phyloP scores from a whole-genome alignment of 31 red algal genomes.

The Odonthalia washingtoniensis region DNA sequence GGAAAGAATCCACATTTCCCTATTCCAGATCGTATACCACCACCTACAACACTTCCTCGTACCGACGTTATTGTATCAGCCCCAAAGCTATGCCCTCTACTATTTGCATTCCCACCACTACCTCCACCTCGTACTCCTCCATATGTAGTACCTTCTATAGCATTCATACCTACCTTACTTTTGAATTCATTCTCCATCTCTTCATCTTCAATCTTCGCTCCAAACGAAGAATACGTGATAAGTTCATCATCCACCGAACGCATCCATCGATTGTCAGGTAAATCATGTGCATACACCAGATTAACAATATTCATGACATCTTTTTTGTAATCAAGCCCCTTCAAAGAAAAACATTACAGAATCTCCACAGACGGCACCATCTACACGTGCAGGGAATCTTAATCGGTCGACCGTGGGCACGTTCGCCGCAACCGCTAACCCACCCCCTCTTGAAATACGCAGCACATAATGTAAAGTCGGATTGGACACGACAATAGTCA shows the following conservation, averaged over 20 bases:
- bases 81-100: not conserved
- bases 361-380: constrained; percentile 52
- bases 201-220: constrained; percentile 77
- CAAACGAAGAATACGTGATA: constrained; percentile 76
- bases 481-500: constrained; percentile 73
- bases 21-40: not conserved
- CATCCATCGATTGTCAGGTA: constrained; percentile 74
- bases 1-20: constrained; percentile 41
- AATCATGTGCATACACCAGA: constrained; percentile 51
- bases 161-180: constrained; percentile 67
- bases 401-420: constrained; percentile 41
- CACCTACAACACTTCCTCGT: not conserved
- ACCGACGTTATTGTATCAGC: constrained; percentile 31
- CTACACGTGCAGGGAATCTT: constrained; percentile 9
- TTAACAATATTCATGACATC: constrained; percentile 19
- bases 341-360: constrained; percentile 65
- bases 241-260: constrained; percentile 75
- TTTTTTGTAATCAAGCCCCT: constrained; percentile 38
- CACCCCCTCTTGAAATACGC: constrained; percentile 72
- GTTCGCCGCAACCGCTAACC: constrained; percentile 68
- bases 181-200: constrained; percentile 86
- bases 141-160: not conserved
- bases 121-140: no score
- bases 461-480: constrained; percentile 61
- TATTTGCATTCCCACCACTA: constrained; percentile 10